Conservation (phyloP, 176 grass and related monocot species). For the bread wheat (Triticum aestivum) region DNA sequence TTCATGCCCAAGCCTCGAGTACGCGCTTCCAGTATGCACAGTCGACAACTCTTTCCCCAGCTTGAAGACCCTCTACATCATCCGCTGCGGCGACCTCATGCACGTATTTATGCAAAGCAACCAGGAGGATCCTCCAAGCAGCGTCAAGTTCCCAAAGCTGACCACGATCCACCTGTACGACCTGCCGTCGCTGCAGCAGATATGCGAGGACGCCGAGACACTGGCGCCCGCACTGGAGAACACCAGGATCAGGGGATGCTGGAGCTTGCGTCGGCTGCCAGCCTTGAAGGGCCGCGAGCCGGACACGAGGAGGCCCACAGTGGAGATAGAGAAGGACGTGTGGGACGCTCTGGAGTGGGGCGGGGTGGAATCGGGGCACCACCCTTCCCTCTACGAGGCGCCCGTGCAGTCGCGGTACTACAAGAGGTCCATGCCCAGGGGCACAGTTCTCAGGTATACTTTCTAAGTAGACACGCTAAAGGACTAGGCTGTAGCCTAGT, state of each 20-base stretch:
- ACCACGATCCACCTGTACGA: background rate
- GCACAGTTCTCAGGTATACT: constrained; percentile 15
- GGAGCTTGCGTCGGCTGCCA: background rate
- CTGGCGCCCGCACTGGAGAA: background rate
- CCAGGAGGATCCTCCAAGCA: background rate
- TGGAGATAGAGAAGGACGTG: constrained; percentile 12
- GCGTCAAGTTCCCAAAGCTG: background rate
- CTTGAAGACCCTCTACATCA: constrained; percentile 23
- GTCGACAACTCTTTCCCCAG: fast-evolving
- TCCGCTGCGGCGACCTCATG: background rate
- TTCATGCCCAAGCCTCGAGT: background rate
- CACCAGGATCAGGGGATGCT: background rate
- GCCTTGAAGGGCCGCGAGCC: background rate
- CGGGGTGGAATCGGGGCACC: background rate
- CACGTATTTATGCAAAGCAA: background rate
- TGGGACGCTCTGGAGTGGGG: constrained; percentile 15
- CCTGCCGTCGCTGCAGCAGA: too few species aligned
- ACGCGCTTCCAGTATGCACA: background rate
- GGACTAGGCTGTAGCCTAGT: too few species aligned
- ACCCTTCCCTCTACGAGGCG: background rate
- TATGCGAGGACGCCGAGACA: background rate
- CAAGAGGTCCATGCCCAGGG: background rate
- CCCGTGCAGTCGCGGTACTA: background rate
- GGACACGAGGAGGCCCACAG: background rate
- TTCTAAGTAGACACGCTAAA: too few species aligned